Base-by-base conservation (phyloP, 768 basidiomycete species). In the Butyriboletus loyo region DNA sequence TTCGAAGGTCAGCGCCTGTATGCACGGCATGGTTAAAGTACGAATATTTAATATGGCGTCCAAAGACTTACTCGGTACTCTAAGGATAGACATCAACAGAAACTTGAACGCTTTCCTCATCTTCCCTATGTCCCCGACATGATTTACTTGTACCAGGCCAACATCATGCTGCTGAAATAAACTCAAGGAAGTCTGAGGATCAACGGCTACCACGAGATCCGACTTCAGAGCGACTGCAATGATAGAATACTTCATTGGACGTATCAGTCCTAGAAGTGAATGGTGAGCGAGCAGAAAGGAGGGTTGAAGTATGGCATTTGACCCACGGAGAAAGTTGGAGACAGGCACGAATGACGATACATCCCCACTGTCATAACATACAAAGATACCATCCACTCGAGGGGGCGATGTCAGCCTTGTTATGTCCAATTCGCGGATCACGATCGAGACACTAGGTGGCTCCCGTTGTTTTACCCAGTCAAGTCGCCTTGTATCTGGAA, bases 151-250 rank as follows among this genome's bases (percentile, higher is more conserved):
- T 11, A 93, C 83, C 27, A 97, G 70, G 9, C 92, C 90, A 8
- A 86, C 82, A 59, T 90, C 86, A 66, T 87, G 87, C 31, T 74
- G 71, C 31, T 77, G 71, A 37, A 87, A 74, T 37, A 85, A 66
- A 19, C 69, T 72, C 21, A 73, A 59, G 5, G 82, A 84, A 42
- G 69, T 70, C 48, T 75, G 70, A 10, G 86, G 82, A 57, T 86
- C 77, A n/a, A 91, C 75, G 36, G 73, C 73, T 35, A 73, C 74
- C 19, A 76, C 75, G 19, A 87, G 72, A 63, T 96, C 90, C 6
- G 86, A 85, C 68, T 97, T 98, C 74, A 93, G 92, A 5, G 90
- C 92, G 14, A 98, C 75, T 13, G 92, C 87, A 40, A 96, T 77
- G 24, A 81, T 72, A 9, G 88, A 81, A 34, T 87, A 71, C 52